Conservation (phyloP, 768 basidiomycete species). For the Russula foetens region DNA sequence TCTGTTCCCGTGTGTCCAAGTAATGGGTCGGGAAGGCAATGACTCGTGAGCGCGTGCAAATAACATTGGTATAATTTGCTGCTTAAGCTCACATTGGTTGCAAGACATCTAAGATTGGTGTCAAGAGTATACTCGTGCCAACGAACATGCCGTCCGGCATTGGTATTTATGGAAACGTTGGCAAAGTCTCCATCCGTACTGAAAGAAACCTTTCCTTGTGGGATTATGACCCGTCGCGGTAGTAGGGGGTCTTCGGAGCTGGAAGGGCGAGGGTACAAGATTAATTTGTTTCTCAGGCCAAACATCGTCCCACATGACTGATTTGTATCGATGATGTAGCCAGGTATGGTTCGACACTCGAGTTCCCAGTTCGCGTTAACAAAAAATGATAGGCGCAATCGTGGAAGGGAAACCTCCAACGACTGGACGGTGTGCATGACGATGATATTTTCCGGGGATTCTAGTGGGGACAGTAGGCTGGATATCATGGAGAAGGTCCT, state of each 20-base stretch:
- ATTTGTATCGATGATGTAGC: conserved; percentile 34
- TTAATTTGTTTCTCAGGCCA: conserved; percentile 31
- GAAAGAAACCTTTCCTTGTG: conserved; percentile 1
- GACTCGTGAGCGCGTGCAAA: conserved; percentile 41
- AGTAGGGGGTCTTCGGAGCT: background rate
- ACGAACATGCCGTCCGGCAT: background rate
- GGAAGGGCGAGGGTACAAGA: background rate
- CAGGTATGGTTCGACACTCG: conserved; percentile 34
- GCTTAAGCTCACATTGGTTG: conserved; percentile 23
- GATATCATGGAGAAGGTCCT: background rate
- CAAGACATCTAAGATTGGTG: conserved; percentile 26
- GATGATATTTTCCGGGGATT: background rate
- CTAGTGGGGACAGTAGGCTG: background rate
- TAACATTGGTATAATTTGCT: conserved; percentile 33
- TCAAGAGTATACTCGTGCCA: conserved; percentile 29
- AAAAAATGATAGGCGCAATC: conserved; percentile 36
- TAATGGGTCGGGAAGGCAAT: conserved; percentile 36
- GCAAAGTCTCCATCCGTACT: background rate
- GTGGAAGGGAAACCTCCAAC: conserved; percentile 29
- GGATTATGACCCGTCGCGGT: conserved; percentile 4
- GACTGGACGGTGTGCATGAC: background rate
- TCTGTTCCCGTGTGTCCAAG: conserved; percentile 37
- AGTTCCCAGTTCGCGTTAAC: conserved; percentile 26
- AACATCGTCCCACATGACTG: conserved; percentile 40
- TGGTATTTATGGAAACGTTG: background rate